These are phyloP conservation scores for Penicillium sp. DNA, from an alignment of 2,329 filamentous ascomycete species.

Conservation along the genomic window DNA sequence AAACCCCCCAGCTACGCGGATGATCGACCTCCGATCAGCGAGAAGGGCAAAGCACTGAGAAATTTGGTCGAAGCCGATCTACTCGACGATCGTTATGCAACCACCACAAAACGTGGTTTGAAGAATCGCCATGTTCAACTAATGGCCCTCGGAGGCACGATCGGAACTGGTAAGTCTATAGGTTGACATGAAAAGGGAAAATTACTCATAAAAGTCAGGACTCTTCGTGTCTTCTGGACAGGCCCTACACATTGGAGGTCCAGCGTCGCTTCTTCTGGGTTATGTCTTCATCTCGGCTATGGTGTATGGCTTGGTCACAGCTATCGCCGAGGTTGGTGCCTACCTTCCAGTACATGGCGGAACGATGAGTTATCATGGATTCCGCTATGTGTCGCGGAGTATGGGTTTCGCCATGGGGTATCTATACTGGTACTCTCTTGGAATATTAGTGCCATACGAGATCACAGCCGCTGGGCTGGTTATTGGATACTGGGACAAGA, in stretches of 20 bases:
- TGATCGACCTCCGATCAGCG: not conserved
- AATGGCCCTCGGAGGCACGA: conserved; percentile 57
- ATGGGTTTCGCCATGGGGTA: conserved; percentile 46
- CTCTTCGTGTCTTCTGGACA: conserved; percentile 56
- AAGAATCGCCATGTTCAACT: conserved; percentile 45
- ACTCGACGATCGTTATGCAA: conserved; percentile 41
- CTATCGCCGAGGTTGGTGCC: conserved; percentile 42
- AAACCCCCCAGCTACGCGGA: not conserved
- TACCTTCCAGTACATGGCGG: conserved; percentile 47
- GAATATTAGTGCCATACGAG: conserved; percentile 55
- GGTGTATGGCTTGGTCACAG: conserved; percentile 50
- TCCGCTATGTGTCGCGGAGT: conserved; percentile 44
- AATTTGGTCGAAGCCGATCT: conserved; percentile 39
- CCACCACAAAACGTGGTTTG: conserved; percentile 41
- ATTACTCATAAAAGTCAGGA: conserved; percentile 21
- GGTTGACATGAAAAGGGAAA: not conserved
- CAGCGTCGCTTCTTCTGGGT: conserved; percentile 52
- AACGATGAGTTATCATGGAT: conserved; percentile 46
- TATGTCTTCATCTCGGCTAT: conserved; percentile 51
- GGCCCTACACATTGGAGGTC: conserved; percentile 53
- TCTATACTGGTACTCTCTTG: conserved; percentile 49
- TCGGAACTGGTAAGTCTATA: conserved; percentile 46
- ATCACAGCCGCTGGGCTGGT: conserved; percentile 65
- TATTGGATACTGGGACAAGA: conserved; percentile 59
- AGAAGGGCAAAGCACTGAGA: conserved; percentile 14